Evolutionary conservation across 805 yeast genomes (phyloP).

Genomic region (Yamadazyma laniorum): DNA sequence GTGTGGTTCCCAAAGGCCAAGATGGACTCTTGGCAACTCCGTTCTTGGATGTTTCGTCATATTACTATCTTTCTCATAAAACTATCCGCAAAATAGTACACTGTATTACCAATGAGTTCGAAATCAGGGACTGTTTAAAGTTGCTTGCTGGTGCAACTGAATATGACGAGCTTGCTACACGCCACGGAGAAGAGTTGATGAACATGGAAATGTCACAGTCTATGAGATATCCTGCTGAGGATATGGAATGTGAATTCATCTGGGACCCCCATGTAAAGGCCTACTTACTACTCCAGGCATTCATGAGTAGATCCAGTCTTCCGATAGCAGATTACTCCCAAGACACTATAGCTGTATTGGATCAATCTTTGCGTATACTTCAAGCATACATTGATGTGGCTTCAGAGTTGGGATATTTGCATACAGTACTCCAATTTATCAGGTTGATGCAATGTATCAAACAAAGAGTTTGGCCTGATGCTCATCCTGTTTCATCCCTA

Average conservation of each 20-base stretch:
- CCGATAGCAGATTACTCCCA: conserved; percentile 96
- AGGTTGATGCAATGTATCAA: conserved; percentile 81
- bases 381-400: conserved; percentile 92
- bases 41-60: conserved; percentile 80
- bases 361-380: conserved; percentile 88
- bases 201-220: conserved; percentile 79
- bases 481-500: conserved; percentile 57
- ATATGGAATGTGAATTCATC: conserved; percentile 57
- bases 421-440: conserved; percentile 60
- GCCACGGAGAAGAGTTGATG: conserved; percentile 88
- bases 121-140: conserved; percentile 63
- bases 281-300: conserved; percentile 69
- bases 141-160: conserved; percentile 66
- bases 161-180: conserved; percentile 82
- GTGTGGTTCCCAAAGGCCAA: conserved; percentile 53
- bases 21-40: conserved; percentile 67
- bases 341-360: conserved; percentile 89
- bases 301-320: conserved; percentile 65
- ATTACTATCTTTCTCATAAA: conserved; percentile 88
- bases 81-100: conserved; percentile 71
- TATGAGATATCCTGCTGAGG: conserved; percentile 62
- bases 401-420: conserved; percentile 73
- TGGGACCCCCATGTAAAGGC: conserved; percentile 90
- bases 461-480: conserved; percentile 85
- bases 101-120: conserved; percentile 44